Evolutionary conservation across 345 rosid genomes (phyloP).

Genomic region (Aethionema arabicum): DNA sequence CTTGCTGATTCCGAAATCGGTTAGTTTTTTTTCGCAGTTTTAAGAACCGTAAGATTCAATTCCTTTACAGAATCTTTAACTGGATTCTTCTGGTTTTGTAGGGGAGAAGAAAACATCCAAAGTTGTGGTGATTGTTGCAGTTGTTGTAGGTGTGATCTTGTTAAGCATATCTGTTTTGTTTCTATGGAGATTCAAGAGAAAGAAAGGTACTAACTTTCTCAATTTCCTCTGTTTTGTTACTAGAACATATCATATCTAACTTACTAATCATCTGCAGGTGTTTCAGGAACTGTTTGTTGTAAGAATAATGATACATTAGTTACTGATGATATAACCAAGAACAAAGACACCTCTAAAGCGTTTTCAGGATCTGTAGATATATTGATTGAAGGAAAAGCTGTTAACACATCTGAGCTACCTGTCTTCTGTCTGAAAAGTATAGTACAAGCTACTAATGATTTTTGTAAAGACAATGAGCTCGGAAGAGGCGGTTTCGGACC

Average conservation of each 20-base stretch:
- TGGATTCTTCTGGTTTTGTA: conserved; percentile 27
- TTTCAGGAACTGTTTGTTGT: conserved; percentile 42
- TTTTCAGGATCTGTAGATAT: conserved; percentile 39
- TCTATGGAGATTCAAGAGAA: conserved; percentile 38
- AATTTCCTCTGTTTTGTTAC: background rate
- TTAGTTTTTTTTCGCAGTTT: background rate
- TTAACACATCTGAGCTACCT: conserved; percentile 39
- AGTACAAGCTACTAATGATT: conserved; percentile 34
- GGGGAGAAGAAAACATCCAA: conserved; percentile 40
- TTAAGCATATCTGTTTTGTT: conserved; percentile 33
- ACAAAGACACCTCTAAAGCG: conserved; percentile 27
- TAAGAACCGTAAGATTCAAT: background rate
- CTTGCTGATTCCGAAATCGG: conserved; percentile 41
- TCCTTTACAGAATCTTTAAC: background rate
- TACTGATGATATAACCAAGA: conserved; percentile 27
- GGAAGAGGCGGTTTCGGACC: conserved; percentile 43
- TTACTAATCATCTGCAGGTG: conserved; percentile 42
- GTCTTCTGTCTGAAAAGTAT: conserved; percentile 26
- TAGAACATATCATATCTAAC: background rate
- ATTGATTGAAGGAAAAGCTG: conserved; percentile 38
- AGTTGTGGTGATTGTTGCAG: conserved; percentile 40
- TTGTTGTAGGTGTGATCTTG: conserved; percentile 42
- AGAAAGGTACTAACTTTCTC: conserved; percentile 30
- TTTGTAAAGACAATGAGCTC: conserved; percentile 34
- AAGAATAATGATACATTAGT: conserved; percentile 30